Evolutionary conservation across 106 monocot genomes (phyloP).

Genomic region (Agapanthus africanus): DNA sequence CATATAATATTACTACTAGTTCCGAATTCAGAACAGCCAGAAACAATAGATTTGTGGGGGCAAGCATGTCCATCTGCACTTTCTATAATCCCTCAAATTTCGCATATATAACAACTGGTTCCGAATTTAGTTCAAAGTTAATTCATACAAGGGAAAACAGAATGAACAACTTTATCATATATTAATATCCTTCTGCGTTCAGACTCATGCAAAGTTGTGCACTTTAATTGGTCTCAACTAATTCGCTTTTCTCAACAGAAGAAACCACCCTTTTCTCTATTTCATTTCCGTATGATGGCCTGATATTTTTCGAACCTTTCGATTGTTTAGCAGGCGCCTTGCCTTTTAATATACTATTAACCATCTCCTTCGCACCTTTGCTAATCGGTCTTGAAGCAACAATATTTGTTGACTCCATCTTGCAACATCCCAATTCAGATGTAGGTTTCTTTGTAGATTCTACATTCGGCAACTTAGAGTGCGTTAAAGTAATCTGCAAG

Average conservation of each 20-base stretch:
- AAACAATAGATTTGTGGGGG: no score
- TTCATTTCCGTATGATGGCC: conserved; percentile 1
- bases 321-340: not conserved
- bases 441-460: not conserved
- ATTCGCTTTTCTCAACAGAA: not conserved
- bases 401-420: not conserved
- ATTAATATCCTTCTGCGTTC: not conserved
- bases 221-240: not conserved
- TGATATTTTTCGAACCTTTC: not conserved
- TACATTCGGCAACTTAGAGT: not conserved
- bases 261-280: conserved; percentile 6
- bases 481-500: conserved; percentile 8
- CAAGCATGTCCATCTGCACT: no score
- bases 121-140: no score
- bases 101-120: no score
- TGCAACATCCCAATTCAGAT: not conserved
- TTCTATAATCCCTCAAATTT: no score
- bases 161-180: not conserved
- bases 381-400: not conserved
- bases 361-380: not conserved
- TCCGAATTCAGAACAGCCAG: no score
- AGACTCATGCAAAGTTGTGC: not conserved
- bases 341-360: conserved; percentile 2
- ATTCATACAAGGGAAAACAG: no score
- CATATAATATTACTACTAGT: no score